These are phyloP conservation scores for Petunia hybrid DNA, from an alignment of 305 asterid species.

Conservation along the genomic window DNA sequence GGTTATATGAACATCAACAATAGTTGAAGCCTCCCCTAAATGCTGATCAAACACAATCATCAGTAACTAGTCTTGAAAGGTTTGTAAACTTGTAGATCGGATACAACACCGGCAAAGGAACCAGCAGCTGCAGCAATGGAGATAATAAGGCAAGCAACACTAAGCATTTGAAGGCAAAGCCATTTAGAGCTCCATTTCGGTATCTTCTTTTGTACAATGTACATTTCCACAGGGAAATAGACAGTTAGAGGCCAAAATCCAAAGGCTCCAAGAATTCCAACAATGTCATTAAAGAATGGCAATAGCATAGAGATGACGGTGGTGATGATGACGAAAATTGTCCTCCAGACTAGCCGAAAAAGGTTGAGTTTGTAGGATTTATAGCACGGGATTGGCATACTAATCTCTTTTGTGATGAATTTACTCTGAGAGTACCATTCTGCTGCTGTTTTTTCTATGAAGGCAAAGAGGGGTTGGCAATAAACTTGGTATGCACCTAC, in stretches of 20 bases:
- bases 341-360: conserved; percentile 73
- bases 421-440: conserved; percentile 57
- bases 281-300: conserved; percentile 84
- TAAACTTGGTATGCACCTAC: conserved; percentile 89
- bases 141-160: conserved; percentile 64
- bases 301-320: conserved; percentile 74
- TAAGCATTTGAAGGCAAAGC: conserved; percentile 63
- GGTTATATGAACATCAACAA: conserved; percentile 32
- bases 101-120: conserved; percentile 74
- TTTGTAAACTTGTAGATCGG: conserved; percentile 71
- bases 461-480: conserved; percentile 89
- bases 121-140: conserved; percentile 77
- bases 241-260: conserved; percentile 93
- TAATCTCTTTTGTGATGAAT: conserved; percentile 54
- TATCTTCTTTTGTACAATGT: conserved; percentile 65
- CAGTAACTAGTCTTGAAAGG: conserved; percentile 62
- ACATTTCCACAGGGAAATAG: conserved; percentile 85
- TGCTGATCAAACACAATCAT: not conserved
- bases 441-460: conserved; percentile 62
- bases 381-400: conserved; percentile 56
- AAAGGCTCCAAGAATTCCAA: conserved; percentile 77
- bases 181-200: conserved; percentile 71
- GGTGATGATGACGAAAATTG: conserved; percentile 59
- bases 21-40: conserved; percentile 19
- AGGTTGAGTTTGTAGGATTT: conserved; percentile 52